A percentile compares a stretch with the other conserved stretches of the same genome.
phyloP scores from a whole-genome alignment of 257 asterid species.

The Nemophila menziesii region DNA sequence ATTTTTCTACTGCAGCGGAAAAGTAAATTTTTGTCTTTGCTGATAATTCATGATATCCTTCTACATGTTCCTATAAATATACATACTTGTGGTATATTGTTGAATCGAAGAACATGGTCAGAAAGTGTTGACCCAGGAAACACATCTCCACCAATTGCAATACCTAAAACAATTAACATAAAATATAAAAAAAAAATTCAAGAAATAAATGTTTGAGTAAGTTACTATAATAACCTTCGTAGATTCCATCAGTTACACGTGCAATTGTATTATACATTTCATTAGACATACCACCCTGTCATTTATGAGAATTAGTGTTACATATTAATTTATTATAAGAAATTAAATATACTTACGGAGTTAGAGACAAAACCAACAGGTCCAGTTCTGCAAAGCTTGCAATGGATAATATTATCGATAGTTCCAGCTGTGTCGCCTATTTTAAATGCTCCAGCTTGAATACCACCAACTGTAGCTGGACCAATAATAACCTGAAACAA shows the following conservation, averaged over 20 bases:
- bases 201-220: constrained; percentile 5
- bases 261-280: constrained; percentile 91
- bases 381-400: constrained; percentile 97
- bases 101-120: constrained; percentile 95
- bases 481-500: constrained; percentile 79
- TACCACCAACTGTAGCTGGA: constrained; percentile 98
- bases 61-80: too few relatives aligned
- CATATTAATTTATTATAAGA: constrained; percentile 7
- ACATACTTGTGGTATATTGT: constrained; percentile 90
- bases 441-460: constrained; percentile 99
- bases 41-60: too few relatives aligned
- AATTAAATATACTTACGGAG: constrained; percentile 84
- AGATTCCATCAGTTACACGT: constrained; percentile 94
- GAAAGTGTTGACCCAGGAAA: constrained; percentile 99
- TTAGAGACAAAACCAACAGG: constrained; percentile 97
- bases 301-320: constrained; percentile 16
- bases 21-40: too few relatives aligned
- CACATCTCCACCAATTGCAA: constrained; percentile 99
- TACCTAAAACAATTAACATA: constrained; percentile 50
- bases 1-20: too few relatives aligned
- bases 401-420: constrained; percentile 80
- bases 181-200: constrained; percentile 6
- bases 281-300: constrained; percentile 99
- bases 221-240: constrained; percentile 56
- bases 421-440: constrained; percentile 99